These are phyloP conservation scores for Psidium friedrichsthalianum DNA, from an alignment of 345 rosid genomes.

Conservation along the genomic window DNA sequence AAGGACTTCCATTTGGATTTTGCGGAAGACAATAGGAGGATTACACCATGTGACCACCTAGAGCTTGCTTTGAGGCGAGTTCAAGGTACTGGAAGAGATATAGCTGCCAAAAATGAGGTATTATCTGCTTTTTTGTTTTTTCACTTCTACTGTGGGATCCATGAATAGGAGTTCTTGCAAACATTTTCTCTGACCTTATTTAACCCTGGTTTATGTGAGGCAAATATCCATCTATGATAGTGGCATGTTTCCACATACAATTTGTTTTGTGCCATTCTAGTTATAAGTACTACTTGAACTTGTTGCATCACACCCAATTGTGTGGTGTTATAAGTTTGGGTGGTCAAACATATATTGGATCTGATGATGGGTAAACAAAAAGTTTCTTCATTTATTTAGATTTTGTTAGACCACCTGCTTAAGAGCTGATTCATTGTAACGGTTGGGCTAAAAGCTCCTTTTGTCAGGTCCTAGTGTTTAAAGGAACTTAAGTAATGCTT, in stretches of 20 bases:
- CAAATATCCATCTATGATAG: not conserved
- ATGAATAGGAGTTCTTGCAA: not conserved
- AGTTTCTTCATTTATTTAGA: not conserved
- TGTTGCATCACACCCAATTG: not conserved
- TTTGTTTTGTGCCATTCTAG: not conserved
- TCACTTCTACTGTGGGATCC: not conserved
- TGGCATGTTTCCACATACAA: not conserved
- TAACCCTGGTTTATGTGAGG: not conserved
- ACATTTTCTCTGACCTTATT: not conserved
- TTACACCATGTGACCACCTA: slow-evolving; percentile 88
- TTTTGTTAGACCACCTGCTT: not conserved
- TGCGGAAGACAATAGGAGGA: slow-evolving; percentile 68
- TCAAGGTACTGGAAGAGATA: slow-evolving; percentile 71
- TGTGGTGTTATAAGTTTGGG: not conserved
- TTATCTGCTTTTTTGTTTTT: not conserved
- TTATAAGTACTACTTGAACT: not conserved
- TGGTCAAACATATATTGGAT: not conserved
- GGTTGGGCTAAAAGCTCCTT: not conserved
- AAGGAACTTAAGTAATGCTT: not conserved
- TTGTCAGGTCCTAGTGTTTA: not conserved
- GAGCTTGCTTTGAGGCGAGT: slow-evolving; percentile 87
- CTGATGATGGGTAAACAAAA: not conserved
- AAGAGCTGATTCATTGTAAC: not conserved
- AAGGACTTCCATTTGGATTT: slow-evolving; percentile 89
- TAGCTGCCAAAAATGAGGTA: slow-evolving; percentile 94